Percentiles rank a stretch among this genome's conserved stretches.
These are phyloP conservation scores for Knufia petricola DNA, from an alignment of 2,329 filamentous ascomycete genomes.

Conservation along the genomic window DNA sequence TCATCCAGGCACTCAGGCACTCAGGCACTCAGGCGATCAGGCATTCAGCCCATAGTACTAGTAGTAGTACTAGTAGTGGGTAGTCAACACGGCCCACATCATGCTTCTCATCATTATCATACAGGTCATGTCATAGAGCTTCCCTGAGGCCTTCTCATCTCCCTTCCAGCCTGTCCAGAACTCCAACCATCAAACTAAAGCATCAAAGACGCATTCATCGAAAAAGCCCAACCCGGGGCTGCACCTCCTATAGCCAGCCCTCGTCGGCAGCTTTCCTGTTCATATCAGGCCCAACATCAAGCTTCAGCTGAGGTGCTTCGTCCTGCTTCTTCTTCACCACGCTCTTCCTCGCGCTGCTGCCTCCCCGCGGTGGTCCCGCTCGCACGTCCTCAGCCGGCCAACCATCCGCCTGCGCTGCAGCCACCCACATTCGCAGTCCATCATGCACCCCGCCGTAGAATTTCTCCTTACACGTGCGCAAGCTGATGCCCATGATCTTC, in stretches of 20 bases:
- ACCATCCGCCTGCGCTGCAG: conserved; percentile 73
- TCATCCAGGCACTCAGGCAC: neutral
- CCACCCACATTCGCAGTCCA: conserved; percentile 79
- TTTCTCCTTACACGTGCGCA: conserved; percentile 93
- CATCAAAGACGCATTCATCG: neutral
- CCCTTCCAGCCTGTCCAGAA: neutral
- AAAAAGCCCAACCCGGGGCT: conserved; percentile 2
- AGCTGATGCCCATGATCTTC: conserved; percentile 71
- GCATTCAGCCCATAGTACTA: no score
- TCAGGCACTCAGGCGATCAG: neutral
- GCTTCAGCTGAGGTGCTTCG: conserved; percentile 50
- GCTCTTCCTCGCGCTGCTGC: conserved; percentile 36
- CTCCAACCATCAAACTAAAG: conserved; percentile 5
- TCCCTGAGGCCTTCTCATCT: neutral
- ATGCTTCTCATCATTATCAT: conserved; percentile 2
- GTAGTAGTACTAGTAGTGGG: neutral
- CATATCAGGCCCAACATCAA: conserved; percentile 29
- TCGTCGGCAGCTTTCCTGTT: conserved; percentile 12
- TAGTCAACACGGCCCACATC: neutral
- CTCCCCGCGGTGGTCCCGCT: conserved; percentile 36
- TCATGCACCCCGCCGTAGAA: conserved; percentile 91
- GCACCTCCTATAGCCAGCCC: conserved; percentile 16
- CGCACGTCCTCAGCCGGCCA: conserved; percentile 79
- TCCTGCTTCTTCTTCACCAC: conserved; percentile 42
- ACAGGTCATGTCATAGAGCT: conserved; percentile 4